phyloP scores from a whole-genome alignment of 495 filamentous ascomycete genomes.

The Jackrogersella minutella region DNA sequence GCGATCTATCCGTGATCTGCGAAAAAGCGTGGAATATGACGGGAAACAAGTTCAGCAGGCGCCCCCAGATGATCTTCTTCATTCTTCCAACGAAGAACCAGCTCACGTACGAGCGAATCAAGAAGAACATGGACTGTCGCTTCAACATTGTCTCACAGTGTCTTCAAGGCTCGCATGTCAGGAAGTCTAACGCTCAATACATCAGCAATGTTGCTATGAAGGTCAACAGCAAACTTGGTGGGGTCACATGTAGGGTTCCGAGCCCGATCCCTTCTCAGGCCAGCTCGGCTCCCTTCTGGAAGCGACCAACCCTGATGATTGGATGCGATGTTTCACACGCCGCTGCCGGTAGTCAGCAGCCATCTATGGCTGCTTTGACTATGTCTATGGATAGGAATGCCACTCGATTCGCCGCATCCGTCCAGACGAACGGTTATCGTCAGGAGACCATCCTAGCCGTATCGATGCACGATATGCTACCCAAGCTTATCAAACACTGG shows the following conservation, averaged over 20 bases:
- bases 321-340: conserved; percentile 91
- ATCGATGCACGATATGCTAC: conserved; percentile 71
- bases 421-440: conserved; percentile 78
- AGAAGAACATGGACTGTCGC: conserved; percentile 83
- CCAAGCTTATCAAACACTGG: conserved; percentile 70
- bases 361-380: conserved; percentile 86
- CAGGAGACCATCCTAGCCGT: conserved; percentile 73
- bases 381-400: conserved; percentile 75
- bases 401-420: conserved; percentile 75
- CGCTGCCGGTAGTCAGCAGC: conserved; percentile 62
- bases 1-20: conserved; percentile 39
- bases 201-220: conserved; percentile 92
- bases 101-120: conserved; percentile 76
- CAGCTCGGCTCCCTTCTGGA: conserved; percentile 50
- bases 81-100: conserved; percentile 72
- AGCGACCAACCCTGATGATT: conserved; percentile 72
- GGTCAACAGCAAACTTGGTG: conserved; percentile 94
- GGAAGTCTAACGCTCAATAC: conserved; percentile 73
- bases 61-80: conserved; percentile 74
- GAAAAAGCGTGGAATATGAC: conserved; percentile 21
- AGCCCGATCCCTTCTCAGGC: background rate
- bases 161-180: conserved; percentile 68
- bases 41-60: conserved; percentile 15
- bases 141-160: conserved; percentile 78
- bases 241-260: conserved; percentile 62